Percentiles rank a stretch among this genome's conserved stretches.
These are phyloP conservation scores for Alternaria ethzedia DNA, from an alignment of 2,329 filamentous ascomycete species.

Conservation along the genomic window DNA sequence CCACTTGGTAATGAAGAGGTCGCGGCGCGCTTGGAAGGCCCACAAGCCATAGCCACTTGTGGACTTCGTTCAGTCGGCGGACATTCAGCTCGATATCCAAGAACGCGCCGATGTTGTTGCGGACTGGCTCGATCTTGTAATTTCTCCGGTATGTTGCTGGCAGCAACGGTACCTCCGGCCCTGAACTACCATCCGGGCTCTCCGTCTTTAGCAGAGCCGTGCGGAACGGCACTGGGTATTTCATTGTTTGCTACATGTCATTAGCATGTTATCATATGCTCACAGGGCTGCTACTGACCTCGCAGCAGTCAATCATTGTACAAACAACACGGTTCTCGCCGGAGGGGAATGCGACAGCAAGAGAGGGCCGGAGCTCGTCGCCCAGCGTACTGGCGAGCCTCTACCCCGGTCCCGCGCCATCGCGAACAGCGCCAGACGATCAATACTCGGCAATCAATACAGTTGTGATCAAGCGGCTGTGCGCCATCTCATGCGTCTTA, in stretches of 20 bases:
- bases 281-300: not conserved
- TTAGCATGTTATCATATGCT: not conserved
- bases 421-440: not conserved
- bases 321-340: not conserved
- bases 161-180: slow-evolving; percentile 7
- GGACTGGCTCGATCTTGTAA: slow-evolving; percentile 20
- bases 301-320: slow-evolving; percentile 5
- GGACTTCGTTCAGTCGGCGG: slow-evolving; percentile 21
- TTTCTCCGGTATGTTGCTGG: slow-evolving; percentile 28
- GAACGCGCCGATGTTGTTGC: slow-evolving; percentile 18
- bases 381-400: not conserved
- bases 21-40: slow-evolving; percentile 25
- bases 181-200: not conserved
- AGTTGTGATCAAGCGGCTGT: not conserved
- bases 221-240: slow-evolving; percentile 20
- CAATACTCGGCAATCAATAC: not conserved
- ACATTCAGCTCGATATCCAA: slow-evolving; percentile 25
- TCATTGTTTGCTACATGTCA: slow-evolving; percentile 1
- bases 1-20: slow-evolving; percentile 26
- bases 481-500: not conserved
- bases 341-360: not conserved
- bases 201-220: slow-evolving; percentile 2
- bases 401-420: not conserved
- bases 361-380: not conserved
- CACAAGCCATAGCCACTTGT: slow-evolving; percentile 27